Evolutionary conservation across 768 basidiomycete species (phyloP).

Genomic region (Russula sp.): DNA sequence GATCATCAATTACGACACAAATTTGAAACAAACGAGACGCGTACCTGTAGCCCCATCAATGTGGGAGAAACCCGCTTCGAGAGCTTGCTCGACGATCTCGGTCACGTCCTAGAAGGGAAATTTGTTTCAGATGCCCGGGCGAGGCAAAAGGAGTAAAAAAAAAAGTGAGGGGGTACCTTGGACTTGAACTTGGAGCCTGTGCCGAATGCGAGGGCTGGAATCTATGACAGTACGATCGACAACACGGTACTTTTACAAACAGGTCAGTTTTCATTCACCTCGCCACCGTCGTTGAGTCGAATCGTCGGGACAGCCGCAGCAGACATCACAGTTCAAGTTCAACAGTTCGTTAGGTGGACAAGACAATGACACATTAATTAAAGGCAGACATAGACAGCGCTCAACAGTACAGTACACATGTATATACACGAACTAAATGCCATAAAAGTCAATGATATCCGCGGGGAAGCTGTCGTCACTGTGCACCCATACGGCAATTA

Average conservation of each 20-base stretch:
- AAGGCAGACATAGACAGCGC: too few relatives aligned
- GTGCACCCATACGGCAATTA: neutral
- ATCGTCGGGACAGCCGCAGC: constrained; percentile 26
- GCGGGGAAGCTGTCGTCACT: neutral
- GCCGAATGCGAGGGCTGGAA: constrained; percentile 59
- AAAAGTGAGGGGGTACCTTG: constrained; percentile 21
- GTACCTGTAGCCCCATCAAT: constrained; percentile 56
- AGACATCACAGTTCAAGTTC: too few relatives aligned
- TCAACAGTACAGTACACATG: too few relatives aligned
- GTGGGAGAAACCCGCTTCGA: constrained; percentile 56
- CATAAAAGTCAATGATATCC: neutral
- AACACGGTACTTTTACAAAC: too few relatives aligned
- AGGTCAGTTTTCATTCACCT: constrained; percentile 24
- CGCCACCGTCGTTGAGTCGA: constrained; percentile 34
- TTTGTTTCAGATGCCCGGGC: neutral
- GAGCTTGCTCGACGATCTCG: constrained; percentile 48
- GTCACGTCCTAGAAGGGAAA: constrained; percentile 39
- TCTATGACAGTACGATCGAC: constrained; percentile 31
- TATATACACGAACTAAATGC: constrained; percentile 13
- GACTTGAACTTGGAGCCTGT: constrained; percentile 43
- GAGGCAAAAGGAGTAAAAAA: neutral
- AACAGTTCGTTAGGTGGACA: too few relatives aligned
- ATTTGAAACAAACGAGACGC: constrained; percentile 8
- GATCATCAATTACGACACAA: neutral
- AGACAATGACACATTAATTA: too few relatives aligned